phyloP scores from a whole-genome alignment of 2,329 filamentous ascomycete genomes.

The Curvularia eragrostidis region DNA sequence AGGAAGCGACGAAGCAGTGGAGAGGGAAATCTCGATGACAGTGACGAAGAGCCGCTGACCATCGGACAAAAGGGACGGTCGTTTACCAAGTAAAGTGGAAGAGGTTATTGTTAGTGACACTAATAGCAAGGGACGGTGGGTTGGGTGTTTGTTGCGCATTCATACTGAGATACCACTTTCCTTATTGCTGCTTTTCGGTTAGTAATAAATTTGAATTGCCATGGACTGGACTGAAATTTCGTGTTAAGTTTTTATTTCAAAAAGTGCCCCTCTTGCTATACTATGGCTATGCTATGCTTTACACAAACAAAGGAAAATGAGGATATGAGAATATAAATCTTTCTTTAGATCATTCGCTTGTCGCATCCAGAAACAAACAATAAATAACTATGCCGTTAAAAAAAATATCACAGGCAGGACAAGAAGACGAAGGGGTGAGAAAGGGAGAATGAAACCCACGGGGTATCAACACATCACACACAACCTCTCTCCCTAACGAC shows the following conservation, averaged over 20 bases:
- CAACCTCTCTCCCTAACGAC: neutral
- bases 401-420: neutral
- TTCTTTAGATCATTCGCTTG: conserved; percentile 1
- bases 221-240: conserved; percentile 4
- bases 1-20: conserved; percentile 58
- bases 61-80: conserved; percentile 29
- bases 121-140: neutral
- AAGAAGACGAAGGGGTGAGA: neutral
- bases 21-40: conserved; percentile 32
- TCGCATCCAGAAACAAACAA: neutral
- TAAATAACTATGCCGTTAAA: neutral
- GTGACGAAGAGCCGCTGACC: conserved; percentile 31
- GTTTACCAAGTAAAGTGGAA: conserved; percentile 7
- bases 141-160: conserved; percentile 8
- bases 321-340: neutral
- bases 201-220: conserved; percentile 10
- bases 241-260: no score
- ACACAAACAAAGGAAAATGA: neutral
- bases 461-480: neutral
- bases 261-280: neutral
- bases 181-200: conserved; percentile 4
- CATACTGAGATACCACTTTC: conserved; percentile 29
- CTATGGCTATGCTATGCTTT: conserved; percentile 21
- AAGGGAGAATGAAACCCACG: conserved; percentile 2
- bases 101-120: neutral